Conservation (phyloP, 805 yeast species). For the Candida multigemmis region DNA sequence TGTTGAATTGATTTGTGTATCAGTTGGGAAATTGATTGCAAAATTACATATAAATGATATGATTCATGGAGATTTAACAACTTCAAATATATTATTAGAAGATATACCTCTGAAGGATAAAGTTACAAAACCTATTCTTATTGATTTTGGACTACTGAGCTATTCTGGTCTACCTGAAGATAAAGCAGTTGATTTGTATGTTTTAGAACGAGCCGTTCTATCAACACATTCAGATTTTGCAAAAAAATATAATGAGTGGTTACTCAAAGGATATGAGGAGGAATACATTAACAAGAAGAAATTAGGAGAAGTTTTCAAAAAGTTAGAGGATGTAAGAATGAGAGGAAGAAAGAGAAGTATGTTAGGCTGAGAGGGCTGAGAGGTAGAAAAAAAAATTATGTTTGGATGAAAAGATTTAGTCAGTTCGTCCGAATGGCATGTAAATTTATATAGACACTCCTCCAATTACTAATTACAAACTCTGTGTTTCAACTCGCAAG, state of each 20-base stretch:
- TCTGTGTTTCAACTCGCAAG: too few species aligned
- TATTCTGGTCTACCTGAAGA: slow-evolving; percentile 74
- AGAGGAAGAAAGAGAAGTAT: slow-evolving; percentile 94
- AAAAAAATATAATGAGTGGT: slow-evolving; percentile 54
- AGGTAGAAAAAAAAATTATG: too few species aligned
- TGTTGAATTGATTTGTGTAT: slow-evolving; percentile 35
- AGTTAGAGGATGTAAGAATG: slow-evolving; percentile 76
- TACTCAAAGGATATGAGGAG: slow-evolving; percentile 58
- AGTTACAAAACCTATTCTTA: slow-evolving; percentile 44
- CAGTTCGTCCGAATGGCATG: too few species aligned
- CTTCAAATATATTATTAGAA: slow-evolving; percentile 69
- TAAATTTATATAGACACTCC: too few species aligned
- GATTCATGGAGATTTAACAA: slow-evolving; percentile 91
- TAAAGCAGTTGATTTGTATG: slow-evolving; percentile 95
- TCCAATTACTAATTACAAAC: too few species aligned
- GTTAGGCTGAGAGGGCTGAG: too few species aligned
- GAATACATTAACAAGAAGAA: slow-evolving; percentile 20
- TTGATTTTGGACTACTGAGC: slow-evolving; percentile 88
- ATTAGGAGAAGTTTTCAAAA: slow-evolving; percentile 44
- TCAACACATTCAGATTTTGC: slow-evolving; percentile 84
- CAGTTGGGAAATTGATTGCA: slow-evolving; percentile 64
- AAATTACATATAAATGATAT: slow-evolving; percentile 66
- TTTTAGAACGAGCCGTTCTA: slow-evolving; percentile 80
- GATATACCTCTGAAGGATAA: too few species aligned
- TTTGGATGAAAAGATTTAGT: too few species aligned